Conservation (phyloP, 805 yeast genomes). For the Candida oleophila region DNA sequence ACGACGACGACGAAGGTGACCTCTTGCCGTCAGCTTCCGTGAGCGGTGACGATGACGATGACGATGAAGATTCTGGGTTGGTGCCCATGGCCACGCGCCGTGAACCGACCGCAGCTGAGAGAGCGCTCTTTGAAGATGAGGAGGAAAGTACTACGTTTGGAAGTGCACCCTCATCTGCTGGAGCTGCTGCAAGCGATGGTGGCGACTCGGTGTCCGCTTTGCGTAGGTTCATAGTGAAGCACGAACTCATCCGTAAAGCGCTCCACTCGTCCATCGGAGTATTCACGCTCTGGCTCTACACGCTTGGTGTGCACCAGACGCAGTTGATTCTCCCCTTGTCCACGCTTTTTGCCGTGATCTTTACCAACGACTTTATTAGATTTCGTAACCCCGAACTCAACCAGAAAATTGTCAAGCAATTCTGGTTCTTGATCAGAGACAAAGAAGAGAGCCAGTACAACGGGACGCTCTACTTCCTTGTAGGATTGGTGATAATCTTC, state of each 20-base stretch:
- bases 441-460: conserved; percentile 69
- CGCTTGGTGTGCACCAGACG: conserved; percentile 53
- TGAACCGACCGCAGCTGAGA: conserved; percentile 4
- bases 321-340: conserved; percentile 62
- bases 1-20: conserved; percentile 9
- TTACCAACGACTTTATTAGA: conserved; percentile 66
- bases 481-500: conserved; percentile 76
- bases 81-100: background rate
- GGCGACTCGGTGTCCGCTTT: conserved; percentile 4
- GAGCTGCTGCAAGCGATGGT: background rate
- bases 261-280: conserved; percentile 90
- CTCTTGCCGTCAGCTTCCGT: conserved; percentile 1
- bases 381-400: conserved; percentile 64
- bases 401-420: conserved; percentile 56
- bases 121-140: conserved; percentile 6
- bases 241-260: conserved; percentile 85
- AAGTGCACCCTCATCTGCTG: no score
- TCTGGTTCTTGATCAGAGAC: conserved; percentile 85
- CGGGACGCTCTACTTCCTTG: conserved; percentile 85
- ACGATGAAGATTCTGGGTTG: conserved; percentile 2
- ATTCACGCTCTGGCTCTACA: conserved; percentile 70
- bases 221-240: conserved; percentile 56
- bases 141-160: background rate
- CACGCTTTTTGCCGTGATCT: conserved; percentile 54
- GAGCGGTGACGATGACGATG: conserved; percentile 10